Conservation (phyloP, 1,284 basidiomycete species). For the Fomitopsis pinicola region DNA sequence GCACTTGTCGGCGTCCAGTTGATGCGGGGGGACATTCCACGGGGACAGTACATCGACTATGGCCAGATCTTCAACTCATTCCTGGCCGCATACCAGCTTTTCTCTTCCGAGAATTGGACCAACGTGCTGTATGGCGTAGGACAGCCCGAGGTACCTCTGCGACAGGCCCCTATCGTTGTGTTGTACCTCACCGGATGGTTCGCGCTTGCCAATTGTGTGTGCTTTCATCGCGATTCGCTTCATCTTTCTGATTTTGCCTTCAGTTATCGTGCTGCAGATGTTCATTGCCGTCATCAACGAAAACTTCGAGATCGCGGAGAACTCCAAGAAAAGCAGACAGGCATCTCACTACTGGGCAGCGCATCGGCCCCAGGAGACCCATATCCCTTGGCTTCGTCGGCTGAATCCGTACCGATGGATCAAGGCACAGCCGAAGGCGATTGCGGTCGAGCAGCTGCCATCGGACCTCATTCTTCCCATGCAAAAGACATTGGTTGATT, state of each 20-base stretch:
- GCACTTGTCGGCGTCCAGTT: conserved; percentile 79
- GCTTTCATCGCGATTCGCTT: not conserved
- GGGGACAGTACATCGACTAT: conserved; percentile 68
- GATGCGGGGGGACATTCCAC: conserved; percentile 74
- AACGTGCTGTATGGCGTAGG: conserved; percentile 73
- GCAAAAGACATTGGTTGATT: conserved; percentile 70
- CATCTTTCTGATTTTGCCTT: conserved; percentile 7
- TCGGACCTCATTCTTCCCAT: conserved; percentile 72
- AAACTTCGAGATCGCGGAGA: conserved; percentile 93
- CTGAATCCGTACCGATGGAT: conserved; percentile 90
- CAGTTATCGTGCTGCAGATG: conserved; percentile 95
- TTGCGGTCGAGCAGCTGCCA: conserved; percentile 68
- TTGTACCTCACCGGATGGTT: conserved; percentile 87
- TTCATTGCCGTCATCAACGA: conserved; percentile 99
- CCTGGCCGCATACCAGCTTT: conserved; percentile 87
- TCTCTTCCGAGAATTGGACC: conserved; percentile 96
- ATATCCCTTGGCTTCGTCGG: conserved; percentile 66
- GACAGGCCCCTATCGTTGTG: conserved; percentile 73
- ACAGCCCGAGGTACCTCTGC: conserved; percentile 56
- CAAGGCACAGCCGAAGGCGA: conserved; percentile 67
- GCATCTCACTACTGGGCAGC: conserved; percentile 63
- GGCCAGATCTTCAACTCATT: conserved; percentile 89
- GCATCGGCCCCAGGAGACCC: conserved; percentile 48
- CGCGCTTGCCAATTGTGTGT: conserved; percentile 88
- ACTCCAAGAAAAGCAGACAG: conserved; percentile 84